Percentiles rank a stretch among this genome's conserved stretches.
phyloP scores from a whole-genome alignment of 2,329 filamentous ascomycete genomes.

The Trichophyton benhamiae region DNA sequence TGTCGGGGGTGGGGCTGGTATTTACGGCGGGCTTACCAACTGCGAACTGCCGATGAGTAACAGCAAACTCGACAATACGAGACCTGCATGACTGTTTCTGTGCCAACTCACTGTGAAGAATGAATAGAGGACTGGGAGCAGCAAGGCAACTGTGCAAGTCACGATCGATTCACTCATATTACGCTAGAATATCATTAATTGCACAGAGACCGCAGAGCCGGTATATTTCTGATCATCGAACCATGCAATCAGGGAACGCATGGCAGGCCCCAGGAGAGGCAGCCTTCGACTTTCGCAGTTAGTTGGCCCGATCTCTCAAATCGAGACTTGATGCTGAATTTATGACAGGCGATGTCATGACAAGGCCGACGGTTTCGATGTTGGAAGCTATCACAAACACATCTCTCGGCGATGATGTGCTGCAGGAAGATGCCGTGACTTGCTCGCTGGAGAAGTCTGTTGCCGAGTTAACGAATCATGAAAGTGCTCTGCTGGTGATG shows the following conservation, averaged over 20 bases:
- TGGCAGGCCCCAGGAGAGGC: conserved; percentile 10
- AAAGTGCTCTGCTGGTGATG: conserved; percentile 66
- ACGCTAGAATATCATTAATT: not conserved
- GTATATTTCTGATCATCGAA: not conserved
- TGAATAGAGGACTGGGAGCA: not conserved
- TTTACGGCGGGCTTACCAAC: not conserved
- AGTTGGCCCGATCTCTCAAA: not conserved
- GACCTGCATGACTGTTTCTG: not conserved
- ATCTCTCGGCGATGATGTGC: conserved; percentile 73
- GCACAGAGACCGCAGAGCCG: not conserved
- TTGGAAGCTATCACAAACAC: conserved; percentile 62
- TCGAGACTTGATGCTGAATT: not conserved
- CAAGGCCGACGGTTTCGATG: conserved; percentile 70
- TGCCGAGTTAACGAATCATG: conserved; percentile 60
- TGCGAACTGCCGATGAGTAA: not conserved
- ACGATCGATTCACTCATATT: not conserved
- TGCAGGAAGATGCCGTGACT: conserved; percentile 67
- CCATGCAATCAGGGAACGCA: not conserved
- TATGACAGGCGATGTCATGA: conserved; percentile 51
- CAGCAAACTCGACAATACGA: not conserved
- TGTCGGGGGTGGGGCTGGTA: not conserved
- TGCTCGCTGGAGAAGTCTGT: conserved; percentile 62
- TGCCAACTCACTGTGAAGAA: not conserved
- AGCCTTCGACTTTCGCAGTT: conserved; percentile 13
- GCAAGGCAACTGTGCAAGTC: not conserved